These are phyloP conservation scores for Sinapis alba DNA, from an alignment of 441 rosid species.

Conservation along the genomic window DNA sequence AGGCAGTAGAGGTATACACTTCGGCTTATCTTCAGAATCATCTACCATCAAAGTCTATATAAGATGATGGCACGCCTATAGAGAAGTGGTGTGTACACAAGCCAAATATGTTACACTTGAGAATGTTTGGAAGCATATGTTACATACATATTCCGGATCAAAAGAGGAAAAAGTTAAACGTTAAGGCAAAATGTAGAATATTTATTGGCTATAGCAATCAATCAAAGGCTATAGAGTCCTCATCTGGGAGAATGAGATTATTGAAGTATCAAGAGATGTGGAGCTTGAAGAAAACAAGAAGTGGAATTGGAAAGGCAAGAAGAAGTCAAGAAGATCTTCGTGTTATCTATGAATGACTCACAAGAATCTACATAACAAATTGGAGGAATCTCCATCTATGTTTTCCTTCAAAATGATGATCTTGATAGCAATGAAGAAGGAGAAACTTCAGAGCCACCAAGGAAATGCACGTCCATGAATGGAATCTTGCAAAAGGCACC, in stretches of 20 bases:
- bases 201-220: too few species aligned
- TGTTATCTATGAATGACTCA: neutral
- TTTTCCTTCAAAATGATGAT: neutral
- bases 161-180: too few species aligned
- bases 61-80: neutral
- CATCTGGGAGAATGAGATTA: too few species aligned
- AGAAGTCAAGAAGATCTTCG: neutral
- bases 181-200: too few species aligned
- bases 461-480: neutral
- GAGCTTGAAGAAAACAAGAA: too few species aligned
- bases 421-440: neutral
- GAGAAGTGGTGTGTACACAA: neutral
- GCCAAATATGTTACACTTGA: neutral
- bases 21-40: too few species aligned
- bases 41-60: neutral
- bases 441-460: neutral
- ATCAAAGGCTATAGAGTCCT: too few species aligned
- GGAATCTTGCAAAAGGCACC: neutral
- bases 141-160: too few species aligned
- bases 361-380: neutral
- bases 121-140: too few species aligned
- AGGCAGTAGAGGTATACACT: neutral
- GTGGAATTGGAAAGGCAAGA: neutral
- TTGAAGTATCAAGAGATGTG: too few species aligned
- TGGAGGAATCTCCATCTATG: neutral